Percentiles rank a stretch among this genome's conserved stretches.
Evolutionary conservation across 805 yeast species (phyloP).

Genomic region (Zygoascus tannicola): DNA sequence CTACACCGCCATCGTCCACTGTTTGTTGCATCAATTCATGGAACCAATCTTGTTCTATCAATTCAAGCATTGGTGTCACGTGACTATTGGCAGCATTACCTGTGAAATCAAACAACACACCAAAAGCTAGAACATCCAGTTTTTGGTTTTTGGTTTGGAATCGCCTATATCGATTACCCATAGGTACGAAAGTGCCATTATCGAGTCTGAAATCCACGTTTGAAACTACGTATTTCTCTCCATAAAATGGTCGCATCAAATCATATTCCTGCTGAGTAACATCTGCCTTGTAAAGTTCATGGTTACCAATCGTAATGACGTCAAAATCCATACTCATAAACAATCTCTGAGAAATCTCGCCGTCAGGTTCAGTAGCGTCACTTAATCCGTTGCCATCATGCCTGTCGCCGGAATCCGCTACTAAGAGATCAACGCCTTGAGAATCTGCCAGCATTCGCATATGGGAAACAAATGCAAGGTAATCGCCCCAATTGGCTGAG

Average conservation of each 20-base stretch:
- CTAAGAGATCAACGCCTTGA: conserved; percentile 50
- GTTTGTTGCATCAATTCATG: conserved; percentile 29
- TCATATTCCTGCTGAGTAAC: conserved; percentile 60
- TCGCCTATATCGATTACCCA: conserved; percentile 59
- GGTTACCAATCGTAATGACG: conserved; percentile 79
- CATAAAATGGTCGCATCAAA: conserved; percentile 43
- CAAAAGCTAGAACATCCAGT: conserved; percentile 53
- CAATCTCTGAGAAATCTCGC: conserved; percentile 49
- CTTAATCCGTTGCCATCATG: conserved; percentile 91
- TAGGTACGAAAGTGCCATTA: conserved; percentile 41
- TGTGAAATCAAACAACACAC: conserved; percentile 70
- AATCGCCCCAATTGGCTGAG: conserved; percentile 90
- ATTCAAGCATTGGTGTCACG: conserved; percentile 53
- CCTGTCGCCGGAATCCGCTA: conserved; percentile 86
- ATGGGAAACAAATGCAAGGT: conserved; percentile 53
- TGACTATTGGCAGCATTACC: conserved; percentile 49
- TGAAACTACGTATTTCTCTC: conserved; percentile 51
- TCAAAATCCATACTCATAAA: conserved; percentile 62
- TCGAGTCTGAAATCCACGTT: conserved; percentile 29
- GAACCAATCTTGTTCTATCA: conserved; percentile 60
- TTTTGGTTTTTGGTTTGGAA: conserved; percentile 51
- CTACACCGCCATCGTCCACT: conserved; percentile 36
- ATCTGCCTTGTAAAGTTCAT: conserved; percentile 68
- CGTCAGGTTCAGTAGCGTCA: conserved; percentile 71
- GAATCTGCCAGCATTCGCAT: conserved; percentile 38